Percentiles rank a stretch among this genome's conserved stretches.
phyloP scores from a whole-genome alignment of 768 basidiomycete species.

The Mycena rebaudengoi region DNA sequence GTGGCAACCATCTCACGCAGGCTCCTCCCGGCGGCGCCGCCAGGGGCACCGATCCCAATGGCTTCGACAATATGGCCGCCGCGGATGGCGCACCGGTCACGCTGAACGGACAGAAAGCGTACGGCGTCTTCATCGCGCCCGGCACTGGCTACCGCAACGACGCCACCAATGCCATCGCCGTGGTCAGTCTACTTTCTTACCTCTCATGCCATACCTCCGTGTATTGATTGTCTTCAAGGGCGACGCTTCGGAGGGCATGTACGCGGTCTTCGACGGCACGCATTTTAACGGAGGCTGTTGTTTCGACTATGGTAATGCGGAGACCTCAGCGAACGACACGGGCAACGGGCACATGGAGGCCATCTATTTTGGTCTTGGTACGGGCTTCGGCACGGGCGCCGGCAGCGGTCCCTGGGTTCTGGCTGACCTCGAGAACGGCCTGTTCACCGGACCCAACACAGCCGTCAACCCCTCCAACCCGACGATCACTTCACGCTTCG shows the following conservation, averaged over 20 bases:
- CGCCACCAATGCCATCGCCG: slow-evolving; percentile 12
- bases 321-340: slow-evolving; percentile 3
- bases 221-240: not conserved
- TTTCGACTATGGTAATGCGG: slow-evolving; percentile 23
- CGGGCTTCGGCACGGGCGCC: slow-evolving; percentile 11
- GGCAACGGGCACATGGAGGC: slow-evolving; percentile 16
- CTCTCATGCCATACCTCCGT: not conserved
- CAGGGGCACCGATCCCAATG: slow-evolving; percentile 9
- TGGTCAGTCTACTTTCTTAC: slow-evolving; percentile 1
- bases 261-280: slow-evolving; percentile 20
- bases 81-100: slow-evolving; percentile 12
- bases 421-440: slow-evolving; percentile 16
- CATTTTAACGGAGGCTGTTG: slow-evolving; percentile 24
- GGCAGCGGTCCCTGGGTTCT: slow-evolving; percentile 23
- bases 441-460: not conserved
- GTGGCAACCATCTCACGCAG: slow-evolving; percentile 3
- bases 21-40: slow-evolving; percentile 15
- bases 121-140: slow-evolving; percentile 19
- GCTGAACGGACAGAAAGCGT: slow-evolving; percentile 12
- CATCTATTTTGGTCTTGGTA: slow-evolving; percentile 11
- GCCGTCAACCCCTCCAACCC: slow-evolving; percentile 11
- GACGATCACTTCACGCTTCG: slow-evolving; percentile 19
- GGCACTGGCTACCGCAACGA: slow-evolving; percentile 13
- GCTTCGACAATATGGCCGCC: slow-evolving; percentile 16
- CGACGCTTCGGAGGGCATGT: slow-evolving; percentile 10